phyloP scores from a whole-genome alignment of 1,284 basidiomycete species.

The Heterobasidion occidentale region DNA sequence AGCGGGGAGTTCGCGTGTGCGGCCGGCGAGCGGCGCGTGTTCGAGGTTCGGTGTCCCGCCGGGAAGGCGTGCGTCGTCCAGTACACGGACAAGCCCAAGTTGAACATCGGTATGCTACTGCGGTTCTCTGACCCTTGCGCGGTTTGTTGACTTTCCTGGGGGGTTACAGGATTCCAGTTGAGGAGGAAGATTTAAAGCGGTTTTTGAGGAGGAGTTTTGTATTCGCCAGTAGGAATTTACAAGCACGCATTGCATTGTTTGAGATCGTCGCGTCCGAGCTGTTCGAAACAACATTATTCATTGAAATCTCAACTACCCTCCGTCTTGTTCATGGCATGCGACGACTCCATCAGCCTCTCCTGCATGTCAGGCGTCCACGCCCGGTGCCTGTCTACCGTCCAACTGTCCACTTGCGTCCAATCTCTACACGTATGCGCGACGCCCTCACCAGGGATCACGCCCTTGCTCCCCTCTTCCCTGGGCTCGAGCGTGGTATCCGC shows the following conservation, averaged over 20 bases:
- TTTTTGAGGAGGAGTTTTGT: too few species aligned
- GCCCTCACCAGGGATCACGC: background rate
- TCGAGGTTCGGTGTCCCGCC: background rate
- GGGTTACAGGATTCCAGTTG: background rate
- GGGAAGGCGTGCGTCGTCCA: background rate
- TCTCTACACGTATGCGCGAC: background rate
- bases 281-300: too few species aligned
- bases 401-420: background rate
- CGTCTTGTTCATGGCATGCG: too few species aligned
- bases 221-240: too few species aligned
- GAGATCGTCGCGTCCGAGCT: too few species aligned
- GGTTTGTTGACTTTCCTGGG: background rate
- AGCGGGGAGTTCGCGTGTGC: background rate
- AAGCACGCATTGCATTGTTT: too few species aligned
- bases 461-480: background rate
- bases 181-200: background rate
- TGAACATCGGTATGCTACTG: background rate
- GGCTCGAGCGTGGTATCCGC: background rate
- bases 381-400: background rate
- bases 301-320: too few species aligned
- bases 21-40: background rate
- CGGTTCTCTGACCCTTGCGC: background rate
- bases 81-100: background rate
- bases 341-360: background rate
- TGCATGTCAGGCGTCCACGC: slow-evolving; percentile 1